Percentiles rank a stretch among this genome's conserved stretches.
Evolutionary conservation across 805 yeast species (phyloP).

Genomic region (Lipomyces sp.): DNA sequence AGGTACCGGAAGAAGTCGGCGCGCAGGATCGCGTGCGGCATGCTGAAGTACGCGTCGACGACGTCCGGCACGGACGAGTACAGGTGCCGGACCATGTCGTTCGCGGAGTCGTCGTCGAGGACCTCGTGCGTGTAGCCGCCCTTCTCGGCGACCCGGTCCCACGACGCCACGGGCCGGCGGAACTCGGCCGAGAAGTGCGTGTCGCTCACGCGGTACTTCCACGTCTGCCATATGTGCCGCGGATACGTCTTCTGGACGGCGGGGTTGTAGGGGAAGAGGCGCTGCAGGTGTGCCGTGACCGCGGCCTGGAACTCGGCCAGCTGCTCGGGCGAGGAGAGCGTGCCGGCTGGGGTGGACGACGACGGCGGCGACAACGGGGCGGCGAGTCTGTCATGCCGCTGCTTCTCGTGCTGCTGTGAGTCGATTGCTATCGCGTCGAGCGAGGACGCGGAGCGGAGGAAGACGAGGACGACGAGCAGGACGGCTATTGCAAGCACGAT

Average conservation of each 20-base stretch:
- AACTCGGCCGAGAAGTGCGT: conserved; percentile 55
- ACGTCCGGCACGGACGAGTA: conserved; percentile 75
- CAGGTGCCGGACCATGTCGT: conserved; percentile 52
- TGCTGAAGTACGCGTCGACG: conserved; percentile 61
- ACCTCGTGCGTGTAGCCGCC: conserved; percentile 63
- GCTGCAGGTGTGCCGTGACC: conserved; percentile 51
- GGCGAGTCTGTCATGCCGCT: conserved; percentile 1
- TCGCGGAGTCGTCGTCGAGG: conserved; percentile 65
- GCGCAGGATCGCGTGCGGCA: conserved; percentile 79
- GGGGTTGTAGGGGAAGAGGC: conserved; percentile 72
- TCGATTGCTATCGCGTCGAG: too few species aligned
- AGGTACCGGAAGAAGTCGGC: conserved; percentile 94
- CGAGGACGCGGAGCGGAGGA: conserved; percentile 5
- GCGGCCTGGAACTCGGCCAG: conserved; percentile 40
- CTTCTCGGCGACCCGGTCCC: conserved; percentile 59
- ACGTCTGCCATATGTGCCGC: conserved; percentile 86
- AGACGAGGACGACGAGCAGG: conserved; percentile 4
- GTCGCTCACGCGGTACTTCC: conserved; percentile 70
- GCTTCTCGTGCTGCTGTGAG: too few species aligned
- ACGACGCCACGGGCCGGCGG: conserved; percentile 51
- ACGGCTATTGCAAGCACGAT: conserved; percentile 6
- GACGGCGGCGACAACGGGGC: not conserved
- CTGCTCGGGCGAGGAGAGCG: not conserved
- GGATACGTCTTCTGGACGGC: conserved; percentile 54
- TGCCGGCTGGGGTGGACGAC: too few species aligned